Evolutionary conservation across 495 filamentous ascomycete genomes (phyloP), one percentile per base, ranked within the genome.

Genomic region (Aspergillus incahuasiensis): DNA sequence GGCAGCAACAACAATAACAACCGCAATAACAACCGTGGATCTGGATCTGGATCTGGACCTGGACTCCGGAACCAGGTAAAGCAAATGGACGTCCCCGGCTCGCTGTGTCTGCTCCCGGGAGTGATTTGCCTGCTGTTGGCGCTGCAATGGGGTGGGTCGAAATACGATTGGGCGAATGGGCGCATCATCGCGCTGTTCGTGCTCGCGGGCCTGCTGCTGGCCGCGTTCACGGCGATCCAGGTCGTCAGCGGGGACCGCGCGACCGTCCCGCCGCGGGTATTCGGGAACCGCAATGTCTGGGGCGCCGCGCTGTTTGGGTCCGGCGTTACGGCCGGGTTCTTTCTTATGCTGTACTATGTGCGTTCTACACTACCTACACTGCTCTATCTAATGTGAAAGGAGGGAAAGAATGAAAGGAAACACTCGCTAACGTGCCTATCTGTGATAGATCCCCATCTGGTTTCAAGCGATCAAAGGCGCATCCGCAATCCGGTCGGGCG

Each of bases 401-500:
- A n/a, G n/a, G n/a, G n/a, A n/a, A n/a, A n/a, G n/a, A n/a, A n/a
- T n/a, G n/a, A n/a, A n/a, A n/a, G n/a, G n/a, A n/a, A n/a, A n/a
- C n/a, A n/a, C n/a, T n/a, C n/a, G 25, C 45, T 48, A 48, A 48
- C 45, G 16, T 2, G n/a, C n/a, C n/a, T n/a, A 34, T 19, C 7
- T 86, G 16, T 89, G 86, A 63, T 86, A 80, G 56, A 64, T 90
- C 2, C 86, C 86, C 0, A 74, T 90, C 34, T 91, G 86, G 86
- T 90, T 92, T 70, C 89, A 94, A 70, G 83, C 83, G 12, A 84
- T 75, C 34, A 69, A 66, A 18, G 56, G 44, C 42, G 66, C 59
- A 5, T 63, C 24, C 22, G 68, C 76, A 0, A 55, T 68, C 8
- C 54, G 68, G 24, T 74, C 71, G 0, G 75, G 71, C 1, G 66